phyloP scores from a whole-genome alignment of 257 asterid species.

The Solanum chilense region DNA sequence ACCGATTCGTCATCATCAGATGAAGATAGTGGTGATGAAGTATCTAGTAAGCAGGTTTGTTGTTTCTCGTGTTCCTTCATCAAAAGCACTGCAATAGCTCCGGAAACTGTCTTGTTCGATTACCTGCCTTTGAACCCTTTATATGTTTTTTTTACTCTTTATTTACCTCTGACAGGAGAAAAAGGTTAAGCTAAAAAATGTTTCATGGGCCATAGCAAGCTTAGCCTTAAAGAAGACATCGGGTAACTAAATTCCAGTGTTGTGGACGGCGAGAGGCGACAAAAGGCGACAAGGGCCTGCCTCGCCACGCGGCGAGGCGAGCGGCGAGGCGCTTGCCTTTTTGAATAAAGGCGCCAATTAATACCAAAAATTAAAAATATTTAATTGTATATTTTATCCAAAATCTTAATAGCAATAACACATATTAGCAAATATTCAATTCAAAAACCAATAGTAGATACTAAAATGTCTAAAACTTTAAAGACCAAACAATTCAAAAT shows the following conservation, averaged over 20 bases:
- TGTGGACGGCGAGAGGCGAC: no score
- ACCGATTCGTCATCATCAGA: slow-evolving; percentile 61
- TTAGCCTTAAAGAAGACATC: slow-evolving; percentile 37
- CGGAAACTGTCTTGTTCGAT: not conserved
- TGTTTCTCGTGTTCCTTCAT: not conserved
- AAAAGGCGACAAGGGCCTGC: no score
- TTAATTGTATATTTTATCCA: no score
- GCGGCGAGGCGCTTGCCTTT: no score
- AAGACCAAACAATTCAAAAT: no score
- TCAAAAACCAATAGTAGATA: no score
- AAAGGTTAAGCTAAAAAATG: slow-evolving; percentile 62
- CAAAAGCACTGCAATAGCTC: not conserved
- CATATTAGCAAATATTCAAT: no score
- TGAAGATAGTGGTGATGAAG: slow-evolving; percentile 51
- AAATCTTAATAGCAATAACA: no score
- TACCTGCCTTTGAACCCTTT: not conserved
- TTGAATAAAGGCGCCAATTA: no score
- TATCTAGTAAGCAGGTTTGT: slow-evolving; percentile 38
- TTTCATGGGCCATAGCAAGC: slow-evolving; percentile 82
- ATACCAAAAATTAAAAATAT: no score
- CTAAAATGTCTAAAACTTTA: no score
- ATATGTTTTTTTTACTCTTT: not conserved
- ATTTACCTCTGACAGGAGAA: slow-evolving; percentile 31
- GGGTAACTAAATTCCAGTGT: slow-evolving; percentile 39
- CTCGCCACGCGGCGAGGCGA: no score